Evolutionary conservation across 331 rosid genomes (phyloP), one percentile per base, ranked within the genome.

Genomic region (Telfairia occidentalis): DNA sequence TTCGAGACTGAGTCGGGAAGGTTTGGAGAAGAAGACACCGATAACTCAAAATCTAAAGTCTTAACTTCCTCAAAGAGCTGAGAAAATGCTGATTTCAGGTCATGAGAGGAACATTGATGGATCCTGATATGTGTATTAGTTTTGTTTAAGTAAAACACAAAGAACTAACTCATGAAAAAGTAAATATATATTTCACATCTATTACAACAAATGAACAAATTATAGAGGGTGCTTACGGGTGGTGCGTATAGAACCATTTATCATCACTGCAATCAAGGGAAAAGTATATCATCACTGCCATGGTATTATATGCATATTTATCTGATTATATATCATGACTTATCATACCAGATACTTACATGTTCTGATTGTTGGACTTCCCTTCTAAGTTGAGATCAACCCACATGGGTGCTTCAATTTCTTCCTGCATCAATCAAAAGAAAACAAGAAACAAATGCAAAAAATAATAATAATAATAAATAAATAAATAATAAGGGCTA

Each of bases 391-490:
- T 74, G 78, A 92, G 90, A 89, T 92, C 92, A 45, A 76, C 83
- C 96, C 98, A 92, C 96, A 86, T 80, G 38, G 96, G 98, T 55
- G 98, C 96, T 73, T 92, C 96, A 75, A 89, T 85, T 37, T 89
- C 87, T 72, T 90, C 91, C 92, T 89, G 87, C n/a, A 75, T 54
- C 75, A 45, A 70, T 45, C 57, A 45, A 45, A 59, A 59, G 2
- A 26, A 13, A 29, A 59, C n/a, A n/a, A n/a, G n/a, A n/a, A n/a
- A n/a, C n/a, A n/a, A n/a, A n/a, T n/a, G n/a, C n/a, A n/a, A n/a
- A n/a, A n/a, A n/a, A n/a, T n/a, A n/a, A n/a, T n/a, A n/a, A n/a
- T n/a, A n/a, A n/a, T n/a, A n/a, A n/a, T n/a, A n/a, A n/a, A n/a
- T n/a, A n/a, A n/a, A n/a, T n/a, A n/a, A 57, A 23, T 1, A 24